These are phyloP conservation scores for Backusella westeae DNA, from an alignment of 192 early-diverging fungal genomes.

Conservation along the genomic window DNA sequence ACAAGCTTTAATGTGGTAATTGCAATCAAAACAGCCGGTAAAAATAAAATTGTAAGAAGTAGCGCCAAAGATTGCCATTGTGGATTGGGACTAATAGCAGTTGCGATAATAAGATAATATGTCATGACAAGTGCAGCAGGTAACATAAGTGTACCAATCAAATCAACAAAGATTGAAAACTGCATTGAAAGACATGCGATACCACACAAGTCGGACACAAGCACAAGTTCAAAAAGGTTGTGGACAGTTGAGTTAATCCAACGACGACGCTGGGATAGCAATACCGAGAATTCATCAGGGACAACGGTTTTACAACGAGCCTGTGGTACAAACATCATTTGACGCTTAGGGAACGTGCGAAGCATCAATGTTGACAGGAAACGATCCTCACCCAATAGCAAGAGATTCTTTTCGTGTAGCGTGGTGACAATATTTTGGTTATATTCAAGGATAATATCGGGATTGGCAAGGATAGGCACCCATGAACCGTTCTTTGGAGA, in stretches of 20 bases:
- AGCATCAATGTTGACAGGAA: conserved; percentile 85
- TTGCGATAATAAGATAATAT: conserved; percentile 67
- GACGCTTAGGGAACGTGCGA: conserved; percentile 77
- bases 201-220: conserved; percentile 85
- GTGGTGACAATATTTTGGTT: conserved; percentile 77
- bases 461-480: conserved; percentile 85
- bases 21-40: conserved; percentile 87
- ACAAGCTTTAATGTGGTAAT: conserved; percentile 78
- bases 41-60: conserved; percentile 72
- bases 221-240: conserved; percentile 81
- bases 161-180: conserved; percentile 69
- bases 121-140: conserved; percentile 76
- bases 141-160: conserved; percentile 71
- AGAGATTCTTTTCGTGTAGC: conserved; percentile 80
- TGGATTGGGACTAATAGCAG: conserved; percentile 13
- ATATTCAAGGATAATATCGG: conserved; percentile 79
- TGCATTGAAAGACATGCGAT: conserved; percentile 88
- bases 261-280: conserved; percentile 86
- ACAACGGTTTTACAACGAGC: conserved; percentile 83
- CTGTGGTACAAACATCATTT: conserved; percentile 83
- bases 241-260: conserved; percentile 97
- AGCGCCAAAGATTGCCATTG: conserved; percentile 58
- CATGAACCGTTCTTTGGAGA: conserved; percentile 63
- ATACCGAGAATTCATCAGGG: conserved; percentile 75
- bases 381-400: conserved; percentile 84